Evolutionary conservation across 345 rosid genomes (phyloP), one percentile per base, ranked within the genome.

Genomic region (Citrus reticulata): DNA sequence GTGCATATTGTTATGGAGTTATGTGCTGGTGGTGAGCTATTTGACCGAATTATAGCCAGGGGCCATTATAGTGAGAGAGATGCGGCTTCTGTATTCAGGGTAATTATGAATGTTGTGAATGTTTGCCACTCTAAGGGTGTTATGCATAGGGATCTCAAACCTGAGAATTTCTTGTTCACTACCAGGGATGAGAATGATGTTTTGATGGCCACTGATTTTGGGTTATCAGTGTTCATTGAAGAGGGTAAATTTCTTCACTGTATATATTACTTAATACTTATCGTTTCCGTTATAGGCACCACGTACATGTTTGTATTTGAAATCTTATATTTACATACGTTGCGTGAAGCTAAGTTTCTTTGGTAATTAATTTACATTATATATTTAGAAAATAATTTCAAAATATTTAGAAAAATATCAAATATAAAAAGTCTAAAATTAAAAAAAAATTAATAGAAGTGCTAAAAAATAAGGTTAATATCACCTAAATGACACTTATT

Each of bases 41-140:
- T 82, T 61, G 85, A 86, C 73, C 25, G 81, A 24, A 86, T 84
- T 42, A 84, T 75, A n/a, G 84, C 77, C 2, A 84, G 70, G 72
- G 85, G 84, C 30, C 75, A 78, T 76, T 86, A 86, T 60, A 74
- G 70, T 2, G 89, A 86, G 80, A 73, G 66, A 57, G 87, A 76
- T 57, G 87, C 89, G 3, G 84, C 85, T 72, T 78, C 46, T 30
- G 79, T 80, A 51, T 84, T 78, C 60, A 69, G 77, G 70, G 63
- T 64, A 16, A 78, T 84, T 8, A 76, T 84, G 64, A 81, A 84
- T 72, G 81, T 84, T 29, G 84, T 84, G 85, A 27, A 92, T 64
- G 88, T 87, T 58, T 95, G 97, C 49, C 96, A 95, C 82, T 93
- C 90, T 66, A 91, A 89, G 93, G 98, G 97, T 32, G 98, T 94